A percentile compares a stretch with the other conserved stretches of the same genome.
phyloP scores from a whole-genome alignment of 2,329 filamentous ascomycete genomes.

The Cladophialophora immunda region DNA sequence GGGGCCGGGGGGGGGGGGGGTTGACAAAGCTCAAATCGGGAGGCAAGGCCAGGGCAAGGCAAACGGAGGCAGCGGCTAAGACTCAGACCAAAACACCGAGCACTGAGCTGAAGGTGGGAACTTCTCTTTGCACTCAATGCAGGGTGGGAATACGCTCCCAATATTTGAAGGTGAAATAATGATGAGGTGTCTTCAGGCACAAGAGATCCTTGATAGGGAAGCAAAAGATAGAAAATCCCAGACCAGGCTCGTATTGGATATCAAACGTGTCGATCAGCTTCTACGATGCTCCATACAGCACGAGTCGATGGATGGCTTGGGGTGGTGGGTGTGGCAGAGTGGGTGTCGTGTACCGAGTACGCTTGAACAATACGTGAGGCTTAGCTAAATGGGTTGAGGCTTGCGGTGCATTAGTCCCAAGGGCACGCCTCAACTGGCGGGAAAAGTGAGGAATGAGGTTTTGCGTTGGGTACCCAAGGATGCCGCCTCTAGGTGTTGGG shows the following conservation, averaged over 20 bases:
- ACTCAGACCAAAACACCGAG: background rate
- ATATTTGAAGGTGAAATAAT: conserved; percentile 13
- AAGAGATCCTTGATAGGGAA: background rate
- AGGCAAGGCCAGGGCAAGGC: background rate
- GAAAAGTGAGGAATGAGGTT: background rate
- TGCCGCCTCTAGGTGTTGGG: background rate
- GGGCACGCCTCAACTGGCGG: background rate
- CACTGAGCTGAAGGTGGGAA: background rate
- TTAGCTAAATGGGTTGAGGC: conserved; percentile 3
- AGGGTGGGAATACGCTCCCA: background rate
- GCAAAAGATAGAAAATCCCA: conserved; percentile 12
- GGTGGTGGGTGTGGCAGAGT: conserved; percentile 6
- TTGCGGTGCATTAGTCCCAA: background rate
- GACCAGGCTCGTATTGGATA: conserved; percentile 12
- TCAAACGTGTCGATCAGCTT: conserved; percentile 21
- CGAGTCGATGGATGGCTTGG: conserved; percentile 2
- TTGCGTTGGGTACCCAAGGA: background rate
- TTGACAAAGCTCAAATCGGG: conserved; percentile 9
- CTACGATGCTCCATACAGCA: conserved; percentile 6
- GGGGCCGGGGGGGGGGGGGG: background rate
- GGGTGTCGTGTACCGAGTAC: background rate
- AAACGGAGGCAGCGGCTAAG: conserved; percentile 4
- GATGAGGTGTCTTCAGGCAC: conserved; percentile 19
- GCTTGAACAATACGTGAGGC: background rate
- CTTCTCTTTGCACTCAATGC: background rate